Evolutionary conservation across 108 stramenopile genomes (phyloP).

Genomic region (Pelagomonas calceolata): DNA sequence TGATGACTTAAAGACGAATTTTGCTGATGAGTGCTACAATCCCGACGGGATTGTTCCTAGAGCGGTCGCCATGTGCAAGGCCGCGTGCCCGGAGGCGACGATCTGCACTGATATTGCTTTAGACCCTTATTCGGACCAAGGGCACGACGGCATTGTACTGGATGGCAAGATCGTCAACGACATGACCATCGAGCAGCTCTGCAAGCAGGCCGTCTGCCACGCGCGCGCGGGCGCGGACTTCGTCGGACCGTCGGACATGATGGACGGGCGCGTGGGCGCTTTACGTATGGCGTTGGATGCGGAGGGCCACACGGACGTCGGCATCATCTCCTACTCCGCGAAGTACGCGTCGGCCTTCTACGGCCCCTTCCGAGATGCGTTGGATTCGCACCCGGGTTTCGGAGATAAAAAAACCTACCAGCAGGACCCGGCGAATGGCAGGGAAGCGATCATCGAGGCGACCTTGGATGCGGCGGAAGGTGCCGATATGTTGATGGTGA

Average conservation of each 20-base stretch:
- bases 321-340: slow-evolving; percentile 96
- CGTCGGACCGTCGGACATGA: slow-evolving; percentile 92
- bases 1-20: slow-evolving; percentile 84
- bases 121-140: slow-evolving; percentile 94
- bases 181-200: slow-evolving; percentile 87
- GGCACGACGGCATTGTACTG: slow-evolving; percentile 93
- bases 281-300: slow-evolving; percentile 93
- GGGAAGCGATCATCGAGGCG: slow-evolving; percentile 87
- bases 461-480: slow-evolving; percentile 92
- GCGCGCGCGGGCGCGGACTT: slow-evolving; percentile 90
- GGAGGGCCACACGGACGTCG: slow-evolving; percentile 94
- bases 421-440: slow-evolving; percentile 92
- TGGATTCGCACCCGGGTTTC: slow-evolving; percentile 84
- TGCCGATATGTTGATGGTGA: slow-evolving; percentile 98
- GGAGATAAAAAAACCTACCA: slow-evolving; percentile 99
- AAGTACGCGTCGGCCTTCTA: slow-evolving; percentile 98
- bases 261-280: slow-evolving; percentile 94
- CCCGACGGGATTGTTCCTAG: slow-evolving; percentile 87
- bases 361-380: slow-evolving; percentile 97
- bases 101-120: slow-evolving; percentile 91
- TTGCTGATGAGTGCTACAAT: slow-evolving; percentile 90
- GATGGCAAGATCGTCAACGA: slow-evolving; percentile 94
- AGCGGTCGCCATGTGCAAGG: slow-evolving; percentile 87
- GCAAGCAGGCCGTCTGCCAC: slow-evolving; percentile 89
- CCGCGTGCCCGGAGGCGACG: slow-evolving; percentile 60